phyloP scores from a whole-genome alignment of 2,329 filamentous ascomycete species.

The Onygenales sp. region DNA sequence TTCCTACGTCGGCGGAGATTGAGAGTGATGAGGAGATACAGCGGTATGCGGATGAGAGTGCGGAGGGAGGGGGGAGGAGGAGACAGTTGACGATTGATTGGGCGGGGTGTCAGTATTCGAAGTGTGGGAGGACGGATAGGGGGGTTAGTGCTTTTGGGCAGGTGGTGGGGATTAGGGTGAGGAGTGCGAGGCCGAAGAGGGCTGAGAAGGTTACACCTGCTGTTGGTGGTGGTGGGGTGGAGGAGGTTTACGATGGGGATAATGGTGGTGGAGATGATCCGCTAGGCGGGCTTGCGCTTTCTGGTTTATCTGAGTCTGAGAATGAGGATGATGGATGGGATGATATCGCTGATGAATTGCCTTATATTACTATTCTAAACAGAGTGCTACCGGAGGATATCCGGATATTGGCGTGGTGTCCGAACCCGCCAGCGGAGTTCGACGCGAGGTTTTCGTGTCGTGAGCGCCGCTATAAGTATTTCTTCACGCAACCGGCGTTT shows the following conservation, averaged over 20 bases:
- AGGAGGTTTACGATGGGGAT: slow-evolving; percentile 5
- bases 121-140: slow-evolving; percentile 85
- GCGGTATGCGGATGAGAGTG: slow-evolving; percentile 30
- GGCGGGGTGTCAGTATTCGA: slow-evolving; percentile 80
- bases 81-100: slow-evolving; percentile 52
- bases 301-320: slow-evolving; percentile 10
- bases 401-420: slow-evolving; percentile 86
- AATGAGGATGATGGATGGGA: slow-evolving; percentile 43
- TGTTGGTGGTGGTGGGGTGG: slow-evolving; percentile 12
- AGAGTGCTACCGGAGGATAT: slow-evolving; percentile 82
- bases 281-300: slow-evolving; percentile 12
- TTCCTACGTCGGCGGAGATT: slow-evolving; percentile 48
- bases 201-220: slow-evolving; percentile 7
- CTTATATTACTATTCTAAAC: slow-evolving; percentile 77
- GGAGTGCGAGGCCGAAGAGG: slow-evolving; percentile 62
- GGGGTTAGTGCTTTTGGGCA: slow-evolving; percentile 97
- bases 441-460: slow-evolving; percentile 87
- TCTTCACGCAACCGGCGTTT: slow-evolving; percentile 92
- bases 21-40: slow-evolving; percentile 26
- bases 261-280: slow-evolving; percentile 5
- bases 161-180: slow-evolving; percentile 73
- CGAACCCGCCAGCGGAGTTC: slow-evolving; percentile 66
- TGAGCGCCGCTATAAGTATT: slow-evolving; percentile 88
- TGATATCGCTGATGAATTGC: slow-evolving; percentile 68
- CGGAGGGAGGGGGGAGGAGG: slow-evolving; percentile 11